A percentile compares a stretch with the other conserved stretches of the same genome.
phyloP scores from a whole-genome alignment of 306 rosid genomes.

The Gleditsia sinensis region DNA sequence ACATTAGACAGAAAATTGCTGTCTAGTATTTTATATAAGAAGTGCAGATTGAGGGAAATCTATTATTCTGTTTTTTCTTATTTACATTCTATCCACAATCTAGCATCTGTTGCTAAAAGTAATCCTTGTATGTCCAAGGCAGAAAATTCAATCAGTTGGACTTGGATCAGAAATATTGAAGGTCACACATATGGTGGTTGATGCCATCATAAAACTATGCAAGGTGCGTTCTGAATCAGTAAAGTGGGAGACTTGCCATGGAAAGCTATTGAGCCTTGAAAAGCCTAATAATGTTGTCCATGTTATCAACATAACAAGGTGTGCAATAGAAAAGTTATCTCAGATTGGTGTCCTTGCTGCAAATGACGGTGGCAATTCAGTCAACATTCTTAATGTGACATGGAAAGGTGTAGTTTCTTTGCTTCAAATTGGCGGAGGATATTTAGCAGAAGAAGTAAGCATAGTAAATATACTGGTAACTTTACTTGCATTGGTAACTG shows the following conservation, averaged over 20 bases:
- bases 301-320: conserved; percentile 58
- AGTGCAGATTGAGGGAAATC: not conserved
- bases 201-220: conserved; percentile 65
- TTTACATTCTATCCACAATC: conserved; percentile 21
- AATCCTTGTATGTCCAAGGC: conserved; percentile 35
- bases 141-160: conserved; percentile 65
- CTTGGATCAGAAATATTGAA: conserved; percentile 62
- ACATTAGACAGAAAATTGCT: not conserved
- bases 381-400: conserved; percentile 72
- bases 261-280: conserved; percentile 38
- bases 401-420: conserved; percentile 94
- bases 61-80: not conserved
- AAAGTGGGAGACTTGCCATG: conserved; percentile 49
- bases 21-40: not conserved
- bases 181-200: conserved; percentile 57
- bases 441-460: conserved; percentile 48
- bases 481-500: conserved; percentile 63
- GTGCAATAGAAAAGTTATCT: conserved; percentile 62
- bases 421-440: conserved; percentile 75
- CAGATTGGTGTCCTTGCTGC: conserved; percentile 85
- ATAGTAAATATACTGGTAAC: conserved; percentile 54
- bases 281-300: conserved; percentile 44
- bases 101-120: conserved; percentile 12
- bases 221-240: conserved; percentile 52
- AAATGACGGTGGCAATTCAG: conserved; percentile 78